Evolutionary conservation across 768 basidiomycete species (phyloP).

Genomic region (Boletus eberwhitei): DNA sequence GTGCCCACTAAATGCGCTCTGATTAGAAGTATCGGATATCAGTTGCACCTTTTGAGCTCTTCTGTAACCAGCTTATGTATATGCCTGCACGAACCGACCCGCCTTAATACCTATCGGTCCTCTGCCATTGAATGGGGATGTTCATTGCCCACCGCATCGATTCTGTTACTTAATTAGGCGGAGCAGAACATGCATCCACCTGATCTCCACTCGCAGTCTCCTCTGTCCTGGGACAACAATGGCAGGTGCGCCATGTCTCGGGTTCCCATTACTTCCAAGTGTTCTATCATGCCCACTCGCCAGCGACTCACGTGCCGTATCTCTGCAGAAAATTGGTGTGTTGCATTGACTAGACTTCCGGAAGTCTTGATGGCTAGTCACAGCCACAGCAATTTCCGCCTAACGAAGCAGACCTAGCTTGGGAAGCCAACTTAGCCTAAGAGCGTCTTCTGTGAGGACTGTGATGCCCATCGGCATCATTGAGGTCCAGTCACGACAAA

Average conservation of each 20-base stretch:
- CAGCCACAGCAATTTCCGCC: not conserved
- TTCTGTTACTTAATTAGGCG: not conserved
- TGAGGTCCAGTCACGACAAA: too few species aligned
- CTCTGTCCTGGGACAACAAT: not conserved
- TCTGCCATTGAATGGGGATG: not conserved
- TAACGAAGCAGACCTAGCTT: not conserved
- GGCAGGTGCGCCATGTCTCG: not conserved
- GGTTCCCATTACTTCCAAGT: not conserved
- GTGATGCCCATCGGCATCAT: too few species aligned
- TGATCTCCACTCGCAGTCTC: not conserved
- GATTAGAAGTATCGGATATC: not conserved
- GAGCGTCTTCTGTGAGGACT: too few species aligned
- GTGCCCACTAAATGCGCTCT: not conserved
- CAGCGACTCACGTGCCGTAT: not conserved
- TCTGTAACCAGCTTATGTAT: not conserved
- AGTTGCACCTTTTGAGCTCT: not conserved
- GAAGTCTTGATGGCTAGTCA: not conserved
- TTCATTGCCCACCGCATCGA: not conserved
- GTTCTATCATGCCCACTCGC: not conserved
- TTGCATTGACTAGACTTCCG: not conserved
- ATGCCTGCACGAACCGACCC: not conserved
- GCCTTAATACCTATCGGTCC: not conserved
- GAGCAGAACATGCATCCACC: not conserved
- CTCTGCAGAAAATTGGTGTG: not conserved
- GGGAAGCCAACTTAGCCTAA: not conserved